Evolutionary conservation across 2,329 filamentous ascomycete genomes (phyloP).

Genomic region (Arthroderma uncinatum): DNA sequence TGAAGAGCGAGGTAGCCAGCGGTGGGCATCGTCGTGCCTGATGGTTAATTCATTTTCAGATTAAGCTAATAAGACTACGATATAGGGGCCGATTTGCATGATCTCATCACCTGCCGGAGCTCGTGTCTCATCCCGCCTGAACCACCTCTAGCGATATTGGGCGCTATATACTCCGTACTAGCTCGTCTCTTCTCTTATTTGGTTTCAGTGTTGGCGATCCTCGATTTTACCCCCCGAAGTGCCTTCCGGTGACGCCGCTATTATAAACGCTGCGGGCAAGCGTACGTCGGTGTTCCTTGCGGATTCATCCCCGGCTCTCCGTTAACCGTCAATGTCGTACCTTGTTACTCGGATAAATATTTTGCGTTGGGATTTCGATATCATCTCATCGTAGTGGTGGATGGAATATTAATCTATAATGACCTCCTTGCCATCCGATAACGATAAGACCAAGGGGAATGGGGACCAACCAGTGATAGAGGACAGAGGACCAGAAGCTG

Average conservation of each 20-base stretch:
- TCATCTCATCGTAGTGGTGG: not conserved
- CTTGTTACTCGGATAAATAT: not conserved
- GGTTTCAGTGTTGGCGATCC: not conserved
- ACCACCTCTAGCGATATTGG: not conserved
- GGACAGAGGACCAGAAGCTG: not conserved
- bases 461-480: not conserved
- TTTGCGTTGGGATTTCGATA: not conserved
- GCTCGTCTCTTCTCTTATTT: not conserved
- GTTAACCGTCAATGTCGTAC: conserved; percentile 3
- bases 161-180: not conserved
- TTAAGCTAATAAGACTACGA: not conserved
- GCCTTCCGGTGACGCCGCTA: not conserved
- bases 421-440: not conserved
- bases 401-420: not conserved
- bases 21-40: not conserved
- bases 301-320: too few relatives aligned
- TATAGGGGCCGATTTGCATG: not conserved
- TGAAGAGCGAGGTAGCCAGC: not conserved
- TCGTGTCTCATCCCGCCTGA: not conserved
- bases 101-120: not conserved
- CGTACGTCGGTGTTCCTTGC: not conserved
- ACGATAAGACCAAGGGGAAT: not conserved
- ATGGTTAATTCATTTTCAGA: not conserved
- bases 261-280: not conserved
- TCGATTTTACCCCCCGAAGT: not conserved